Percentiles rank a stretch among this genome's conserved stretches.
Evolutionary conservation across 2,329 filamentous ascomycete genomes (phyloP).

Genomic region (Pseudomassariella vexata): DNA sequence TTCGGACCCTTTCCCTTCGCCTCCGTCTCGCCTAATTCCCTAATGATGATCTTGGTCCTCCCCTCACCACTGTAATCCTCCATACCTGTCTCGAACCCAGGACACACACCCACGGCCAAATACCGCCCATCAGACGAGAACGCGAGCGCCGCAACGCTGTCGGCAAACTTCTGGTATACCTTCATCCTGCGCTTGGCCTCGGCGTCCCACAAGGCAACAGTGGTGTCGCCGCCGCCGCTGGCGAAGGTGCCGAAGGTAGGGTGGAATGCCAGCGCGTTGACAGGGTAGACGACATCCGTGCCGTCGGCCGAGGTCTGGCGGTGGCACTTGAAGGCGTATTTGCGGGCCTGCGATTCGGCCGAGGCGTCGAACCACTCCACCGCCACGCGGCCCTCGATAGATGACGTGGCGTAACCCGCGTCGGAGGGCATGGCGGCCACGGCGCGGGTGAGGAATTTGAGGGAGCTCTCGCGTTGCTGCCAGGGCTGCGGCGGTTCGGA

Average conservation of each 20-base stretch:
- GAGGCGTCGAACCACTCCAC: conserved; percentile 98
- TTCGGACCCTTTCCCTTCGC: conserved; percentile 79
- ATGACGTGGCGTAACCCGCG: conserved; percentile 84
- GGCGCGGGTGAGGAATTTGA: conserved; percentile 93
- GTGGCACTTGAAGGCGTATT: conserved; percentile 99
- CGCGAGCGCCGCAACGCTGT: conserved; percentile 69
- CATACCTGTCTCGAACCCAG: conserved; percentile 82
- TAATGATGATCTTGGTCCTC: conserved; percentile 69
- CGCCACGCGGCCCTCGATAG: conserved; percentile 90
- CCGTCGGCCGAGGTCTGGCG: conserved; percentile 62
- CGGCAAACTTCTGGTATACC: conserved; percentile 79
- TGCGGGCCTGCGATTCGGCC: conserved; percentile 78
- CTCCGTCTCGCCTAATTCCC: conserved; percentile 81
- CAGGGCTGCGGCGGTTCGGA: conserved; percentile 60
- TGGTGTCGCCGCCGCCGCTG: conserved; percentile 81
- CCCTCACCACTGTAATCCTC: conserved; percentile 72
- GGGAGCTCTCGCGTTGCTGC: conserved; percentile 87
- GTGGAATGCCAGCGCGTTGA: conserved; percentile 87
- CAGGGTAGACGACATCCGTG: conserved; percentile 81
- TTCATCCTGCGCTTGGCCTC: conserved; percentile 84
- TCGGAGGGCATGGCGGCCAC: conserved; percentile 97
- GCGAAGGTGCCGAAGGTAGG: conserved; percentile 80
- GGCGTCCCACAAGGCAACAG: conserved; percentile 90
- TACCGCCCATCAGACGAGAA: conserved; percentile 75
- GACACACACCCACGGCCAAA: conserved; percentile 75